Base-by-base conservation (phyloP, 805 yeast species). In the Huiozyma sinensis region DNA sequence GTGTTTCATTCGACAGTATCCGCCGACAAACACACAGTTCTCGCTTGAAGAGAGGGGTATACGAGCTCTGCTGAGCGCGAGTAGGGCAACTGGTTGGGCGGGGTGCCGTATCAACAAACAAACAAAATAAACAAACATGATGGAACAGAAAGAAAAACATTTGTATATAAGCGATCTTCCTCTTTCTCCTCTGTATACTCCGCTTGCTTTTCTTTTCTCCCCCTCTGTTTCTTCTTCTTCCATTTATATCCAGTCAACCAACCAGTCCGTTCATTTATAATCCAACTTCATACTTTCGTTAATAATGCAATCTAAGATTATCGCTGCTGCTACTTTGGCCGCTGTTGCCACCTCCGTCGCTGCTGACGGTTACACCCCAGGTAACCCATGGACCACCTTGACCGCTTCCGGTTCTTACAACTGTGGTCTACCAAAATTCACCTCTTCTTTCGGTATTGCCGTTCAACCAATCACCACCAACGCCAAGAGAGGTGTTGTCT, bases 361-460 rank as follows among this genome's bases (percentile, higher is more conserved):
- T 17, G 55, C 59, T 45, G 81, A 80, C 35, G 83, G 83, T 44
- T 75, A 73, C 56, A 74, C 76, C 49, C 81, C 83, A 45, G 65
- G 77, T 46, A 77, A 75, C 43, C 74, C 79, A 50, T 82, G 83
- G 83, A 62, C 81, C 43, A 79, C 87, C 42, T 71, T 82, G 62
- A 81, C 88, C 36, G 88, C 92, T 54, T 45, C 65, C 36, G 75
- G 73, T 36, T 61, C 76, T 35, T 72, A 72, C 51, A 49, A 75
- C 11, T 78, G 80, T 55, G 81, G 77, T 49, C 52, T 70, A 46
- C 74, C 83, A 40, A 77, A 75, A 53, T 73, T 73, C 70, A 48
- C 75, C 36, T 61, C 66, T 39, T 57, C 73, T 38, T 82, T 82
- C 56, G 90, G 88, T 66, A 81, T 82, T 54, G 83, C 82, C 47